Evolutionary conservation across 2,329 filamentous ascomycete species (phyloP), one percentile per base, ranked within the genome.

Genomic region (Elsinoe fawcettii): DNA sequence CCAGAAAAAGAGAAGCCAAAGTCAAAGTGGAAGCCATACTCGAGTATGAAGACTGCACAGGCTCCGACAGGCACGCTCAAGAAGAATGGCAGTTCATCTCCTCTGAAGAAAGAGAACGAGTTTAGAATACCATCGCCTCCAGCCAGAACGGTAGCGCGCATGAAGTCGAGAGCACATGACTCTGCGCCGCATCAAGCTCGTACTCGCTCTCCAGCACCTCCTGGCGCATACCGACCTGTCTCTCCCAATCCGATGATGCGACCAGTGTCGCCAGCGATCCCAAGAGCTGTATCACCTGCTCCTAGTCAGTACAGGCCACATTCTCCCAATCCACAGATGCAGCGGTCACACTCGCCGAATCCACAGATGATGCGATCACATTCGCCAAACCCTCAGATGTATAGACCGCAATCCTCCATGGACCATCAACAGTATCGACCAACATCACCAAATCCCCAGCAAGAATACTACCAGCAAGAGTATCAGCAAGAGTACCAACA

Each of bases 11-110:
- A 58, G 43, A 63, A 61, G 61, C 65, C 64, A 59, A 71, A 70
- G 63, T 69, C 66, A 63, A 72, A 70, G 60, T 75, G 75, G 62
- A 69, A 71, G 58, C 75, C 76, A 16, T 78, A 75, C 60, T 75
- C 75, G 51, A 76, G 75, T 47, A 79, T 79, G 76, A 78, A 77
- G 69, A 69, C 74, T 46, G 71, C 73, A 20, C 68, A 70, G 59
- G 65, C 70, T 9, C 70, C 70, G 7, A 66, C 61, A 6, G 63
- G 66, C 14, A 66, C 66, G 6, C 55, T 68, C 25, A 64, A 64
- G 58, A 64, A 64, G 32, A 46, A 59, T 12, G 55, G 55, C 8
- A 59, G 62, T 20, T 27, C 55, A 27, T 43, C 61, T 43, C 61
- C 56, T 30, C 49, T 58, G 14, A 67, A 62, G 25, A 51, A 62